Percentiles rank a stretch among this genome's conserved stretches.
phyloP scores from a whole-genome alignment of 2,329 filamentous ascomycete species.

The Fonsecaea pedrosoi region DNA sequence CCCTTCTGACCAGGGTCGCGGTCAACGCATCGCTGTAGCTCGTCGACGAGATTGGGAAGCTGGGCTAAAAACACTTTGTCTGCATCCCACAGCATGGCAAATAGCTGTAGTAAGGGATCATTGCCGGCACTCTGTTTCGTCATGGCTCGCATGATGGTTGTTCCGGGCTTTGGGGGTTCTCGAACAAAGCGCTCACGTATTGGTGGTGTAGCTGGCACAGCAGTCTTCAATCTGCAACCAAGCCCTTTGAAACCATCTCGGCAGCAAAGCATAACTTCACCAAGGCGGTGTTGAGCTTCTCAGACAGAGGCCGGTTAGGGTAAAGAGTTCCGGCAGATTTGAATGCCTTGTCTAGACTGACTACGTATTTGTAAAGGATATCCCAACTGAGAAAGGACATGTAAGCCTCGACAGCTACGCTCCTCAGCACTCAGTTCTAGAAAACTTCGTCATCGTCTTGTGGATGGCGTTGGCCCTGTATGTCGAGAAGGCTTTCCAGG shows the following conservation, averaged over 20 bases:
- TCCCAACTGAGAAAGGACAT: constrained; percentile 49
- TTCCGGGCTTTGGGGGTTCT: constrained; percentile 38
- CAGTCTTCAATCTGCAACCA: constrained; percentile 42
- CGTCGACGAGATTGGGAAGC: constrained; percentile 53
- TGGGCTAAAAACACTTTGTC: constrained; percentile 45
- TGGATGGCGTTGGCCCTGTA: constrained; percentile 41
- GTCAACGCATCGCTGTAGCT: constrained; percentile 56
- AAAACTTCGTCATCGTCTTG: constrained; percentile 41
- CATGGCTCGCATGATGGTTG: constrained; percentile 38
- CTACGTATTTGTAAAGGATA: constrained; percentile 46
- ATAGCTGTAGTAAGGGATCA: constrained; percentile 43
- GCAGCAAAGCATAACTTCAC: constrained; percentile 52
- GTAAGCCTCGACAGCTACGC: constrained; percentile 46
- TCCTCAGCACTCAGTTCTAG: constrained; percentile 51
- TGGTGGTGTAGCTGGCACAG: constrained; percentile 51
- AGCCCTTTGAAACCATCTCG: constrained; percentile 44
- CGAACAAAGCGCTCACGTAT: constrained; percentile 48
- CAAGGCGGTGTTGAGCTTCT: constrained; percentile 50
- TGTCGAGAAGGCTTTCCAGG: constrained; percentile 53
- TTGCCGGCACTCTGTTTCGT: constrained; percentile 15
- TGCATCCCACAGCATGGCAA: constrained; percentile 51
- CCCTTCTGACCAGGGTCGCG: constrained; percentile 46
- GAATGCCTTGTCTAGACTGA: constrained; percentile 30
- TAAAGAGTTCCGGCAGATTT: constrained; percentile 38
- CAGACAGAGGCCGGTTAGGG: constrained; percentile 43